Evolutionary conservation across 768 basidiomycete genomes (phyloP).

Genomic region (Boletus rufocinnamomeus): DNA sequence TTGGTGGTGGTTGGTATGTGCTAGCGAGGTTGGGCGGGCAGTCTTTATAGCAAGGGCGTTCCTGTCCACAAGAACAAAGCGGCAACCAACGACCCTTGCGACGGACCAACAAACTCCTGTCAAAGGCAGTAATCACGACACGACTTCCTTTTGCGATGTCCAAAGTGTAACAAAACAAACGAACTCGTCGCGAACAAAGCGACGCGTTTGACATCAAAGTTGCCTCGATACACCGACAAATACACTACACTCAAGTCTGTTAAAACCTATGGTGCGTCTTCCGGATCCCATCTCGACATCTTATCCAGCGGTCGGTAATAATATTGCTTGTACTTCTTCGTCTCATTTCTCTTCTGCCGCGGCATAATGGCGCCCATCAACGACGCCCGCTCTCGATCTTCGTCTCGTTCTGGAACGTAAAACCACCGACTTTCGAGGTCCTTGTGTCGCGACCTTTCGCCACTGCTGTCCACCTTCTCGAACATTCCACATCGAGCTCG

Average conservation of each 20-base stretch:
- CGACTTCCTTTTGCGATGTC: constrained; percentile 4
- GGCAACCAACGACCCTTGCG: neutral
- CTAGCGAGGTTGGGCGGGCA: neutral
- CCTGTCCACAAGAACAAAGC: constrained; percentile 25
- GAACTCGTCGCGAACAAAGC: neutral
- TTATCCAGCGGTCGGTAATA: constrained; percentile 77
- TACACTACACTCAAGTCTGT: constrained; percentile 3
- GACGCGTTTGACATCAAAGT: constrained; percentile 15
- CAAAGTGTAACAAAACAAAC: constrained; percentile 9
- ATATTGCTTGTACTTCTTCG: constrained; percentile 85
- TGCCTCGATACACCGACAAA: constrained; percentile 14
- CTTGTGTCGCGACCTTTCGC: constrained; percentile 54
- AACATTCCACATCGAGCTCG: constrained; percentile 59
- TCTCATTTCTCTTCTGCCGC: constrained; percentile 70
- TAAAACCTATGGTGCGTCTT: constrained; percentile 48
- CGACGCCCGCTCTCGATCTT: constrained; percentile 68
- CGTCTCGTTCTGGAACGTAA: constrained; percentile 72
- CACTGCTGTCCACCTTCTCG: constrained; percentile 68
- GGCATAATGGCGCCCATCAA: constrained; percentile 75
- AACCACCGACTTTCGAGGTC: constrained; percentile 59
- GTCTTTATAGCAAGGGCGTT: constrained; percentile 27
- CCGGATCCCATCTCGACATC: constrained; percentile 72
- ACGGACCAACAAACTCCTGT: constrained; percentile 19
- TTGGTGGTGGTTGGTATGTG: neutral
- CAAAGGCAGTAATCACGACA: constrained; percentile 18